Conservation (phyloP, 2,329 filamentous ascomycete genomes). For the Monosporascus sp. region DNA sequence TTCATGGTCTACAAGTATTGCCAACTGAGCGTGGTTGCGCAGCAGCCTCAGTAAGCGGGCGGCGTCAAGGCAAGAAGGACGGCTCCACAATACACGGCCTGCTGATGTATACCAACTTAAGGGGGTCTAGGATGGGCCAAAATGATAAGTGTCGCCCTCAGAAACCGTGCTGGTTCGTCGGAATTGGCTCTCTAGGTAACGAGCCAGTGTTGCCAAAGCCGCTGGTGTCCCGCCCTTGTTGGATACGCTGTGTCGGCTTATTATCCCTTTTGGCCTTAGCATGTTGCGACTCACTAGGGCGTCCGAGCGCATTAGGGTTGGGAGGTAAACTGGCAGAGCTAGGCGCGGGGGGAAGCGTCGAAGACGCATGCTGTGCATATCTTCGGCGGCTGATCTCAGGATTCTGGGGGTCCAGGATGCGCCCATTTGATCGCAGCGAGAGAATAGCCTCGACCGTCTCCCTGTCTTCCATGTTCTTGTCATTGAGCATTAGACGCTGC, state of each 20-base stretch:
- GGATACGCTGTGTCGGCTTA: constrained; percentile 23
- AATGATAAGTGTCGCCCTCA: not conserved
- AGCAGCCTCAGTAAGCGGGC: too few species aligned
- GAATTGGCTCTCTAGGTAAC: constrained; percentile 1
- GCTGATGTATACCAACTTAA: not conserved
- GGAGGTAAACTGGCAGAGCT: constrained; percentile 24
- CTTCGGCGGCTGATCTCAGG: constrained; percentile 26
- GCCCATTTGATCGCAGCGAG: constrained; percentile 57
- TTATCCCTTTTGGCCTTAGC: constrained; percentile 11
- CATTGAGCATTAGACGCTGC: constrained; percentile 61
- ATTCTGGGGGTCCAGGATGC: constrained; percentile 36
- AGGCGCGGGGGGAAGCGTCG: constrained; percentile 18
- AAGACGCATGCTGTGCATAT: constrained; percentile 18
- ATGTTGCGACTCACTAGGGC: constrained; percentile 15
- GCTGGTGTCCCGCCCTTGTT: constrained; percentile 35
- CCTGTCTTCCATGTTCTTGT: constrained; percentile 63
- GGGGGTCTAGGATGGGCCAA: not conserved
- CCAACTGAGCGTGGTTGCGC: too few species aligned
- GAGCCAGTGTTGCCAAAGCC: constrained; percentile 36
- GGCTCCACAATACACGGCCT: too few species aligned
- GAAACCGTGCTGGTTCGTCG: not conserved
- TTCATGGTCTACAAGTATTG: not conserved
- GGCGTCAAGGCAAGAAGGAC: too few species aligned
- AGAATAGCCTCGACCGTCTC: constrained; percentile 62
- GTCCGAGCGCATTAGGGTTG: constrained; percentile 30